Percentiles rank a stretch among this genome's conserved stretches.
These are phyloP conservation scores for Plasmodium reichenowi DNA, from an alignment of 169 alveolate species.

Conservation along the genomic window DNA sequence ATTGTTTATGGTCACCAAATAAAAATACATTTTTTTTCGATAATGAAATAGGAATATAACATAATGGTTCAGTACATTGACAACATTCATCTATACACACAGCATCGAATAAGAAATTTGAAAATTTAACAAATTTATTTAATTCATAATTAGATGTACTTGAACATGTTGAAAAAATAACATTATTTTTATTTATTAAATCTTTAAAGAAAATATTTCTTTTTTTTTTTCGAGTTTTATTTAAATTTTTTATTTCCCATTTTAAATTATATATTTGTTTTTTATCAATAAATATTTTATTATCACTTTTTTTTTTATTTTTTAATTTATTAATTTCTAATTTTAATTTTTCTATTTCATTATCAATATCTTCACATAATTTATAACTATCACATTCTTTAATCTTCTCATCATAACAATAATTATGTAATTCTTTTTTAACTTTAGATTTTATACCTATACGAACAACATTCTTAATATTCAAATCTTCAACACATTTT, in stretches of 20 bases:
- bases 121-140: constrained; percentile 57
- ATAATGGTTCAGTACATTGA: constrained; percentile 73
- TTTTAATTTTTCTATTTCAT: constrained; percentile 62
- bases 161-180: constrained; percentile 63
- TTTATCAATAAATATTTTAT: constrained; percentile 2
- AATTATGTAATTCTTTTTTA: constrained; percentile 40
- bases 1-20: constrained; percentile 76
- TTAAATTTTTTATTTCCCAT: constrained; percentile 52
- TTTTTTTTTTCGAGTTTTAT: constrained; percentile 58
- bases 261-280: constrained; percentile 44
- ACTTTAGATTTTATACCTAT: constrained; percentile 54
- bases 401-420: constrained; percentile 69
- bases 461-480: constrained; percentile 44
- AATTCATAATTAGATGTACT: constrained; percentile 71
- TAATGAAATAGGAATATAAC: constrained; percentile 56
- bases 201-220: constrained; percentile 47
- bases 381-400: constrained; percentile 71
- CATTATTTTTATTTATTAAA: constrained; percentile 46
- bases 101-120: constrained; percentile 64
- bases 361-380: constrained; percentile 54
- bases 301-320: constrained; percentile 58
- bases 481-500: constrained; percentile 37
- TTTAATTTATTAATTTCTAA: constrained; percentile 42
- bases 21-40: constrained; percentile 56
- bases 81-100: constrained; percentile 77